Conservation (phyloP, 768 basidiomycete species). For the Boletus sp. region DNA sequence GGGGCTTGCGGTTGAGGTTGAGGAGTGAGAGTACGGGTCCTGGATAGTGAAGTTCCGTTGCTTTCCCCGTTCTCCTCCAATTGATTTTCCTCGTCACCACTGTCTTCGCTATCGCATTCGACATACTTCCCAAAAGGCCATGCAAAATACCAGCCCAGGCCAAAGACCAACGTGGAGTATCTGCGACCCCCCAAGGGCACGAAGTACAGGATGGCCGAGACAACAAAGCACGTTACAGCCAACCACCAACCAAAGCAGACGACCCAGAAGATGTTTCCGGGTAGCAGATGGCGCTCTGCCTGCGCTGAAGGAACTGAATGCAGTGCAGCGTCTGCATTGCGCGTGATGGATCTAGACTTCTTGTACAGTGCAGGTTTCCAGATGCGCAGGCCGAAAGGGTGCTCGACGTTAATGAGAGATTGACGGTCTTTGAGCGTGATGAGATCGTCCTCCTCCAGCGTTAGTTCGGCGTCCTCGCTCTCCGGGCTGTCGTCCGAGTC, state of each 20-base stretch:
- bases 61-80: conserved; percentile 19
- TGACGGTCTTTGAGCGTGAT: conserved; percentile 95
- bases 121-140: conserved; percentile 99
- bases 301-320: conserved; percentile 91
- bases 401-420: conserved; percentile 97
- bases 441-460: conserved; percentile 65
- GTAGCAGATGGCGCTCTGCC: conserved; percentile 88
- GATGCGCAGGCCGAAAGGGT: conserved; percentile 97
- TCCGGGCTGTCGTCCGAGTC: conserved; percentile 42
- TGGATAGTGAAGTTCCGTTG: conserved; percentile 35
- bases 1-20: conserved; percentile 14
- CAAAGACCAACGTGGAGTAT: conserved; percentile 85
- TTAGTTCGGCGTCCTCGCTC: conserved; percentile 24
- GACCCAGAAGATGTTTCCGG: conserved; percentile 94
- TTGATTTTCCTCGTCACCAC: conserved; percentile 41
- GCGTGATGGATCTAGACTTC: conserved; percentile 94
- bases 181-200: conserved; percentile 79
- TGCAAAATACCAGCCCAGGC: conserved; percentile 92
- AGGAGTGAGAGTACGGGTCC: conserved; percentile 45
- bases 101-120: conserved; percentile 64
- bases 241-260: conserved; percentile 94
- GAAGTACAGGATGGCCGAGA: conserved; percentile 67
- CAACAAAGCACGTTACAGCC: conserved; percentile 61
- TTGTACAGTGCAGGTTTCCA: conserved; percentile 99
- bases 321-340: conserved; percentile 91